These are phyloP conservation scores for Syncephalastrum monosporum DNA, from an alignment of 371 early-diverging fungal genomes.

Conservation along the genomic window DNA sequence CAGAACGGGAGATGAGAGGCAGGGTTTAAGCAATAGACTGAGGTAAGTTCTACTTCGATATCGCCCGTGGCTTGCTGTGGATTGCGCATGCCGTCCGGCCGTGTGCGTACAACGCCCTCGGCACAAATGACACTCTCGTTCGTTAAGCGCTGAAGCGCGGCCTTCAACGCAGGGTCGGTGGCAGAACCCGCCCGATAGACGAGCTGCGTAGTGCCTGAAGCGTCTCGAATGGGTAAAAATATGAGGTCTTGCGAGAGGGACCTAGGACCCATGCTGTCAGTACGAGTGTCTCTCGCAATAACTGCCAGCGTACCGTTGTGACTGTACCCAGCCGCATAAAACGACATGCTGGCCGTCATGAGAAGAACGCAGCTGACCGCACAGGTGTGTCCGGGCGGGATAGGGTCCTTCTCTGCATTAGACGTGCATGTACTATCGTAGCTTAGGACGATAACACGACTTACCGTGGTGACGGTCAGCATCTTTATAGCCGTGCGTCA, in stretches of 20 bases:
- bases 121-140: constrained; percentile 68
- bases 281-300: neutral
- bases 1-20: constrained; percentile 76
- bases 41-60: constrained; percentile 71
- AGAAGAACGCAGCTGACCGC: constrained; percentile 57
- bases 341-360: constrained; percentile 64
- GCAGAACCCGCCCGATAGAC: constrained; percentile 38
- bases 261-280: constrained; percentile 26
- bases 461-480: constrained; percentile 38
- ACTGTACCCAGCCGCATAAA: constrained; percentile 78
- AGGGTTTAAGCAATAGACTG: constrained; percentile 68
- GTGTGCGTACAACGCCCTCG: constrained; percentile 56
- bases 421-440: no score
- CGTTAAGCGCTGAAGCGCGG: constrained; percentile 47
- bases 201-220: constrained; percentile 65
- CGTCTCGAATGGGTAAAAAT: constrained; percentile 72
- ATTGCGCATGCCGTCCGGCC: constrained; percentile 55
- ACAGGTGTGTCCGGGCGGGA: constrained; percentile 68
- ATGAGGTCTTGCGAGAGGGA: constrained; percentile 60
- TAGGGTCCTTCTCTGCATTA: constrained; percentile 28
- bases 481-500: constrained; percentile 32
- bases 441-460: neutral
- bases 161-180: constrained; percentile 20
- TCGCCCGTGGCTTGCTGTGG: constrained; percentile 55
- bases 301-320: constrained; percentile 2